Percentiles rank a stretch among this genome's conserved stretches.
Evolutionary conservation across 2,329 filamentous ascomycete species (phyloP).

Genomic region (Colletotrichum endophyticum): DNA sequence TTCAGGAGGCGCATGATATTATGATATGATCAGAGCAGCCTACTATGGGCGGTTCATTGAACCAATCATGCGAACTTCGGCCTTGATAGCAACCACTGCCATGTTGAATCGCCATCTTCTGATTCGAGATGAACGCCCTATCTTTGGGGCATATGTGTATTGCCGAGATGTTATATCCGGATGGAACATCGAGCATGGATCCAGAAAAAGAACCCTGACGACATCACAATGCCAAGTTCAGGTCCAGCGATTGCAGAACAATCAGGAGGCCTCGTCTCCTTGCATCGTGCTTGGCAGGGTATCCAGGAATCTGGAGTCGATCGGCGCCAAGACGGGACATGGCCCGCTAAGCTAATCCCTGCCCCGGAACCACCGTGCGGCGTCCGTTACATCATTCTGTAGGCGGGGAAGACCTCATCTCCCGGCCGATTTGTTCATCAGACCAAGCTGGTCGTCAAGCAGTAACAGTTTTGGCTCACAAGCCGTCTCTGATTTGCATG

Average conservation of each 20-base stretch:
- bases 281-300: slow-evolving; percentile 9
- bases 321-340: slow-evolving; percentile 18
- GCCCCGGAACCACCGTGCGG: slow-evolving; percentile 11
- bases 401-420: slow-evolving; percentile 7
- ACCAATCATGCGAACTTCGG: neutral
- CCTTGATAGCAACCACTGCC: neutral
- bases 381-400: slow-evolving; percentile 16
- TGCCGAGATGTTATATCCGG: neutral
- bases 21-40: neutral
- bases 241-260: neutral
- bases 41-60: neutral
- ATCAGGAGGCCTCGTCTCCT: neutral
- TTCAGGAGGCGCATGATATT: neutral
- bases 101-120: neutral
- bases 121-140: neutral
- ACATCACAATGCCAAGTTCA: neutral
- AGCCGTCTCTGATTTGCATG: neutral
- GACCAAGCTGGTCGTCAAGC: neutral
- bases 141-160: neutral
- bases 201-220: neutral
- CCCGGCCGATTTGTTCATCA: neutral
- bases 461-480: neutral
- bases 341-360: slow-evolving; percentile 19
- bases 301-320: slow-evolving; percentile 16
- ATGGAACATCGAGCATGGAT: neutral